Percentiles rank a stretch among this genome's conserved stretches.
Conservation (phyloP, 1,139 yeast species). For the Scheffersomyces cryptocercus region DNA sequence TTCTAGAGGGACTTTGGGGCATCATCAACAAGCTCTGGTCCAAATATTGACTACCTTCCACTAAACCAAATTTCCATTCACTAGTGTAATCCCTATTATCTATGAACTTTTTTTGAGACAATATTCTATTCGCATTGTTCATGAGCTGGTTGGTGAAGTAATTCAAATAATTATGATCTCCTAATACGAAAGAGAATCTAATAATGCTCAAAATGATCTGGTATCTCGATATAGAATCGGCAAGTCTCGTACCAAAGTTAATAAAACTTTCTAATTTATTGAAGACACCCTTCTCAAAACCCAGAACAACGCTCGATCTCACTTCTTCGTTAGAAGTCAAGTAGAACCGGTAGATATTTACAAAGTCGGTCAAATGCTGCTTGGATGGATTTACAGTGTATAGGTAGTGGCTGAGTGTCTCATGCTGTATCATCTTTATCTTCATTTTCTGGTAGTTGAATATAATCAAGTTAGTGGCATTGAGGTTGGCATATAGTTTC, state of each 20-base stretch:
- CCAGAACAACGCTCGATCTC: constrained; percentile 41
- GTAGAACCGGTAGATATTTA: constrained; percentile 47
- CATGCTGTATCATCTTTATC: constrained; percentile 78
- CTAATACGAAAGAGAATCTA: constrained; percentile 36
- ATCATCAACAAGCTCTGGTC: background rate
- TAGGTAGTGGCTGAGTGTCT: constrained; percentile 64
- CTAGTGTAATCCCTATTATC: constrained; percentile 54
- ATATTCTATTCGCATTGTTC: constrained; percentile 4
- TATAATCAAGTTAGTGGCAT: constrained; percentile 52
- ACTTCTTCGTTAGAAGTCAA: constrained; percentile 53
- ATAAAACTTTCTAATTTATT: constrained; percentile 65
- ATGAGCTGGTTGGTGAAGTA: constrained; percentile 25
- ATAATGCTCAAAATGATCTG: constrained; percentile 34
- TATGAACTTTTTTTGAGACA: constrained; percentile 10
- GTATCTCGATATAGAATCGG: constrained; percentile 39
- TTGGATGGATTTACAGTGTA: constrained; percentile 35
- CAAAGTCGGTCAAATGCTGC: constrained; percentile 24
- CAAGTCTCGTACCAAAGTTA: constrained; percentile 47
- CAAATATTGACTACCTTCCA: background rate
- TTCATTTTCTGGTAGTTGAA: constrained; percentile 55
- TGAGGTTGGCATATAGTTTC: constrained; percentile 60
- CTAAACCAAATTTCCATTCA: constrained; percentile 47
- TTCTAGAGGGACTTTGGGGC: background rate
- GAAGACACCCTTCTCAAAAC: constrained; percentile 56
- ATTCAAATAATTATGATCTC: constrained; percentile 31